Conservation (phyloP, 1,139 yeast genomes). For the Pichia sp. region DNA sequence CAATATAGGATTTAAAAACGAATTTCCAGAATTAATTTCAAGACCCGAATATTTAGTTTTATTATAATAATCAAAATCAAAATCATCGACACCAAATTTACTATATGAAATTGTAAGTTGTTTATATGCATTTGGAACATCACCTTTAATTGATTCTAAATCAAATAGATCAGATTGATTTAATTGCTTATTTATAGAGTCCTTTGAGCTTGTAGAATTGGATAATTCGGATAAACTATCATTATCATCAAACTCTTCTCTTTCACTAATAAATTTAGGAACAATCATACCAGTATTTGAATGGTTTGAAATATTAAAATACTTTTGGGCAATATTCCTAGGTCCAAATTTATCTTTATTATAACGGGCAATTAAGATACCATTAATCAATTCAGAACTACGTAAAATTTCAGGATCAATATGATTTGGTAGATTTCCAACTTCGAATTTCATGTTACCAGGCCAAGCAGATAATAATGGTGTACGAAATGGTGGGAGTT, state of each 20-base stretch:
- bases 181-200: not conserved
- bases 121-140: constrained; percentile 67
- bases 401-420: constrained; percentile 37
- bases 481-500: constrained; percentile 84
- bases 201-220: not conserved
- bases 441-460: constrained; percentile 48
- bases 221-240: not conserved
- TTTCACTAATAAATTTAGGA: constrained; percentile 74
- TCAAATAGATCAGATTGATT: constrained; percentile 12
- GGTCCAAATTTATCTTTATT: constrained; percentile 51
- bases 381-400: constrained; percentile 26
- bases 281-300: constrained; percentile 26
- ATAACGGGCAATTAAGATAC: constrained; percentile 39
- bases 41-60: constrained; percentile 74
- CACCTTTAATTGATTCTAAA: constrained; percentile 28
- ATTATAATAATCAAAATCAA: constrained; percentile 84
- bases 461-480: constrained; percentile 80
- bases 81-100: constrained; percentile 88
- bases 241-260: constrained; percentile 32
- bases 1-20: constrained; percentile 72
- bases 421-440: constrained; percentile 46
- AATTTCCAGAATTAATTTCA: constrained; percentile 78
- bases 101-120: constrained; percentile 77
- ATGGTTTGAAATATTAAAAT: constrained; percentile 33
- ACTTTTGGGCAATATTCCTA: constrained; percentile 43